Evolutionary conservation across 495 filamentous ascomycete genomes (phyloP).

Genomic region (Articulospora tetracladia): DNA sequence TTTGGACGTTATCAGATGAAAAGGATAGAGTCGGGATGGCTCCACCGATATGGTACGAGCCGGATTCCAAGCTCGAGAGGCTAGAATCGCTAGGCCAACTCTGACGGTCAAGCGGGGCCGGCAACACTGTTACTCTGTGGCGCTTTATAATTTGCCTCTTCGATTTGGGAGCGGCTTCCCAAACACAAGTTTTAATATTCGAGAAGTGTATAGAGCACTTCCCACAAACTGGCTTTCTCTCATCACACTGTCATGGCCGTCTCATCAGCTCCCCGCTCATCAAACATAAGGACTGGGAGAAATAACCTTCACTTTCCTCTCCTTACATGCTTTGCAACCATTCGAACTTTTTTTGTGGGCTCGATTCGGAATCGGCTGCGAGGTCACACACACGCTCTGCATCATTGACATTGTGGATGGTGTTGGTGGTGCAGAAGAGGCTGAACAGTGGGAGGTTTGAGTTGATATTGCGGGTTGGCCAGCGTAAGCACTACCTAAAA

Average conservation of each 20-base stretch:
- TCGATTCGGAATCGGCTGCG: constrained; percentile 9
- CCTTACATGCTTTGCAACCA: constrained; percentile 17
- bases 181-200: constrained; percentile 16
- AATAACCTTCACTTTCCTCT: constrained; percentile 18
- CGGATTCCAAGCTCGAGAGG: background rate
- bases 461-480: background rate
- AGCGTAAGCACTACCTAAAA: background rate
- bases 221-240: constrained; percentile 14
- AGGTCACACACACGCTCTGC: constrained; percentile 4
- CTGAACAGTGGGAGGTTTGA: background rate
- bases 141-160: background rate
- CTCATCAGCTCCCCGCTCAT: background rate
- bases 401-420: background rate
- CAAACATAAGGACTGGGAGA: background rate
- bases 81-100: background rate
- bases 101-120: background rate
- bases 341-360: constrained; percentile 13
- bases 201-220: constrained; percentile 18
- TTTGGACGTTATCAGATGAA: background rate
- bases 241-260: constrained; percentile 17
- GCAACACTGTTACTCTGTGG: background rate
- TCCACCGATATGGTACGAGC: background rate
- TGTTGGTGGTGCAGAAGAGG: background rate
- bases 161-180: background rate
- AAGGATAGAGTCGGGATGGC: background rate